Base-by-base conservation (phyloP, 2,329 filamentous ascomycete genomes). In the Ceratocystis destructans region DNA sequence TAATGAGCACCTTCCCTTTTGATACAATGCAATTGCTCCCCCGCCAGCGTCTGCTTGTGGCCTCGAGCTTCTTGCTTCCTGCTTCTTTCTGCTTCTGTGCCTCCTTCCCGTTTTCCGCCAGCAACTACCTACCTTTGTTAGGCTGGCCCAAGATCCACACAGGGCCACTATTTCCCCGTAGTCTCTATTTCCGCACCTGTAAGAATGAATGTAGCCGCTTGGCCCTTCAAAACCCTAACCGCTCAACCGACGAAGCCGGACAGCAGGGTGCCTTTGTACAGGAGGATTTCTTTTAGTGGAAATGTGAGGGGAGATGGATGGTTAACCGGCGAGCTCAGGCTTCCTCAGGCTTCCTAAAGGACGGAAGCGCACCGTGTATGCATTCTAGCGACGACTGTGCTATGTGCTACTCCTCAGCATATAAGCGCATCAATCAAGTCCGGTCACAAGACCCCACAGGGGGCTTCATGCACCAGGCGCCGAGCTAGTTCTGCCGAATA, bases 381-480 rank as follows among this genome's bases (percentile, higher is more conserved):
- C 31, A 15, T 57, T 1, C 22, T 4, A 6, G 53, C 17, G 12
- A n/a, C 12, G 15, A 57, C 53, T 57, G 53, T 57, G 28, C 28
- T 17, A 5, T 25, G 22, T 41, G 37, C 37, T 41, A 12, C 37
- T 15, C 12, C 37, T 4, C 12, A 12, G 3, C 48, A 25, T 31
- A 31, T 57, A 57, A 57, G 53, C 53, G 53, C 53, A 57, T 57
- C 53, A 57, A 57, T 57, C 53, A 57, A 50, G 20, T 22, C 48
- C n/a, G n/a, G 22, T 5, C 8, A 50, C 48, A 25, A 1, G 48
- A 20, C 6, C 10, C 48, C n/a, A 3, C n/a, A 4, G 10, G 17
- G 48, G 3, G n/a, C 46, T 48, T n/a, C 46, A 41, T 10, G 46
- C 46, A 41, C 37, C 8, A 41, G 37, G 15, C 48, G 22, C n/a